Evolutionary conservation across 495 filamentous ascomycete species (phyloP).

Genomic region (Trichoderma erinaceum): DNA sequence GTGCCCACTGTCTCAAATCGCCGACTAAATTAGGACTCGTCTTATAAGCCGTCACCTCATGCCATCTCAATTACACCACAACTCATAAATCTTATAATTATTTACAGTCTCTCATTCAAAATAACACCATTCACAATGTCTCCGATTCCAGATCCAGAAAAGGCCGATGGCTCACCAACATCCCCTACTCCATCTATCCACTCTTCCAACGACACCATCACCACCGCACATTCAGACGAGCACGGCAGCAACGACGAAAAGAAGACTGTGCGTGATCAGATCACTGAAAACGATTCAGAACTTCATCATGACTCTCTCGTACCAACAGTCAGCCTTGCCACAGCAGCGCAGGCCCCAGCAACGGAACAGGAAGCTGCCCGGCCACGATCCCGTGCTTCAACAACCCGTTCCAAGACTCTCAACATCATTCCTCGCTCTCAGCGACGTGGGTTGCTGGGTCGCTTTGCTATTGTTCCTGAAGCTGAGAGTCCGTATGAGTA

Average conservation of each 20-base stretch:
- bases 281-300: background rate
- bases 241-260: background rate
- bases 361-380: slow-evolving; percentile 7
- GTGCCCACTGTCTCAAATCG: background rate
- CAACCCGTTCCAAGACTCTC: slow-evolving; percentile 33
- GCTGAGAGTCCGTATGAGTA: slow-evolving; percentile 72
- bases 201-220: slow-evolving; percentile 1
- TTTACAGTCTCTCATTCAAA: background rate
- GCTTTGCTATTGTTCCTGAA: slow-evolving; percentile 74
- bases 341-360: background rate
- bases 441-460: slow-evolving; percentile 69
- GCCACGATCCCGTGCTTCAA: slow-evolving; percentile 30
- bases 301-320: slow-evolving; percentile 6
- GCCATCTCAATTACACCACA: no score
- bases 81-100: background rate
- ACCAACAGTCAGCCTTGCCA: slow-evolving; percentile 2
- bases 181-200: background rate
- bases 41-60: no score
- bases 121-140: background rate
- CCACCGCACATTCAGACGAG: background rate
- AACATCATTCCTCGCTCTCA: slow-evolving; percentile 56
- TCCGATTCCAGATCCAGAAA: background rate
- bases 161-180: background rate
- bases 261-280: background rate
- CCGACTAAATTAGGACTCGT: background rate